phyloP scores from a whole-genome alignment of 805 yeast species.

The Cyberlindnera euphorbiiphila region DNA sequence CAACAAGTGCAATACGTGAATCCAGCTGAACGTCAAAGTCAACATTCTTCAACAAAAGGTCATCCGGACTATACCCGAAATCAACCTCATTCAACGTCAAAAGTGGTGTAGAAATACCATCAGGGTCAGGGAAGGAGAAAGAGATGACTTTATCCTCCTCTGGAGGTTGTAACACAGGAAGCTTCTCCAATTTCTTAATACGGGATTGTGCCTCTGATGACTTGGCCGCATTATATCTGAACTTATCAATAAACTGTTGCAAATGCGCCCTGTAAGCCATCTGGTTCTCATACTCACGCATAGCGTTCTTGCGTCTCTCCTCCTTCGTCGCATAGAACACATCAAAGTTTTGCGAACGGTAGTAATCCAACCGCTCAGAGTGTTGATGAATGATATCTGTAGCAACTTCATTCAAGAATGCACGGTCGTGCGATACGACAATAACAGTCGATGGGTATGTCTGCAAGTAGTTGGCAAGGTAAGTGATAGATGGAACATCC shows the following conservation, averaged over 20 bases:
- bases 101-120: constrained; percentile 87
- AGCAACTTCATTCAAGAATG: constrained; percentile 95
- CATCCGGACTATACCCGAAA: constrained; percentile 73
- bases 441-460: constrained; percentile 88
- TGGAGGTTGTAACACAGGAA: constrained; percentile 91
- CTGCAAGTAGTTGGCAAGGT: constrained; percentile 83
- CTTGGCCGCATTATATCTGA: constrained; percentile 95
- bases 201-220: constrained; percentile 97
- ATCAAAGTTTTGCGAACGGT: constrained; percentile 91
- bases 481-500: constrained; percentile 98
- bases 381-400: constrained; percentile 98
- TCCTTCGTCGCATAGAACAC: constrained; percentile 89
- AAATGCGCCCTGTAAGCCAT: constrained; percentile 93
- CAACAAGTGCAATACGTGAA: constrained; percentile 93
- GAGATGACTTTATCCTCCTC: constrained; percentile 83
- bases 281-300: constrained; percentile 95
- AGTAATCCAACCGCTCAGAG: constrained; percentile 93
- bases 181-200: constrained; percentile 91
- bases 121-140: constrained; percentile 95
- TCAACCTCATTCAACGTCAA: constrained; percentile 82
- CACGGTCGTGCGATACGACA: constrained; percentile 97
- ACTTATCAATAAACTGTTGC: constrained; percentile 93
- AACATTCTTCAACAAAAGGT: constrained; percentile 66
- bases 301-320: constrained; percentile 89
- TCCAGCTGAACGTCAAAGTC: constrained; percentile 90